Base-by-base conservation (phyloP, 2,329 filamentous ascomycete genomes). In the Calonectria naviculata region DNA sequence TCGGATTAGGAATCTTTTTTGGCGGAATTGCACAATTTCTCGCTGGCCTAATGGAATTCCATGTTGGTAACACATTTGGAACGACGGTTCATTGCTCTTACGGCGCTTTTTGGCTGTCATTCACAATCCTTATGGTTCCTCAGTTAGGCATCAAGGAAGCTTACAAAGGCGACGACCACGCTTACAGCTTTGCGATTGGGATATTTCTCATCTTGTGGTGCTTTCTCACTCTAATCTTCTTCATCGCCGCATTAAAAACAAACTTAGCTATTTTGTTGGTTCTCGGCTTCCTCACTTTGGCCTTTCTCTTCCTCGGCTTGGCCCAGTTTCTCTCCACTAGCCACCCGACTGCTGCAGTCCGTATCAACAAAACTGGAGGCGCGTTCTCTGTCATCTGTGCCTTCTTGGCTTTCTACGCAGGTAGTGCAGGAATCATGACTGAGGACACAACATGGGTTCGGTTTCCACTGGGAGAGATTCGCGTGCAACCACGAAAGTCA, bases 11-110 rank as follows among this genome's bases (percentile, higher is more conserved):
- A 29, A 76, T 83, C 63, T 83, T 83, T 65, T 93, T 93, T 80
- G 92, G 92, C 80, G 92, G 92, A 69, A 84, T 92, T 9, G 87
- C 93, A n/a, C 92, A 93, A 80, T 83, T 93, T 78, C 83, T 93
- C 63, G 90, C 91, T 56, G 92, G 92, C 78, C 92, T 93, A 29
- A 84, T 86, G 81, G 81, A 86, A 74, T 86, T 86, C 70, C 80
- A 80, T 15, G 84, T 89, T 12, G 89, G 89, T n/a, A 91, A 91
- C 82, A 91, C 89, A 13, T 91, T 91, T 64, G 90, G 89, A 84
- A 89, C 88, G 34, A 91, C 89, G 8, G 88, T 90, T 10, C 88
- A 91, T 70, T 88, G 87, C 47, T 90, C 88, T 4, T 92, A 91
- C 78, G 89, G 89, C 68, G 89, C 89, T 71, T 91, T 91, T 83